Conservation (phyloP, 495 filamentous ascomycete genomes). For the Neurospora hispaniola region DNA sequence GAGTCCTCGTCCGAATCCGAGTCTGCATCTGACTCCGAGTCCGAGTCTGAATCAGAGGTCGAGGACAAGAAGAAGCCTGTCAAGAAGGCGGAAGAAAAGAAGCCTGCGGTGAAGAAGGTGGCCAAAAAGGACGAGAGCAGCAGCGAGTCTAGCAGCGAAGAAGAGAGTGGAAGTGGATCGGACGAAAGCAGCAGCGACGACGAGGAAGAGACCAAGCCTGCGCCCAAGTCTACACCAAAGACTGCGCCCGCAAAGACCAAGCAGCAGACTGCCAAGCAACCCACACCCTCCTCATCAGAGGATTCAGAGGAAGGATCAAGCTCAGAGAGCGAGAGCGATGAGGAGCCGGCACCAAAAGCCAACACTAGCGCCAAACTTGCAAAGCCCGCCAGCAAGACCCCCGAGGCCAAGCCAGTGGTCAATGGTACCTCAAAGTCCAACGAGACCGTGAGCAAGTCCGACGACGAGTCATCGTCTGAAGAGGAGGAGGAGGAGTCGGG, state of each 20-base stretch:
- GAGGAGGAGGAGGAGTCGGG: background rate
- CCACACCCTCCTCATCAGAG: constrained; percentile 5
- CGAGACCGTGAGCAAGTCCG: constrained; percentile 17
- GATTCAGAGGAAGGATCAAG: constrained; percentile 9
- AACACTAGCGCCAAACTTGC: constrained; percentile 4
- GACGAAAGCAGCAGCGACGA: constrained; percentile 1
- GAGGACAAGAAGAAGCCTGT: background rate
- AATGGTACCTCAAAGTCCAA: constrained; percentile 8
- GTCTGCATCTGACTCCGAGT: constrained; percentile 13
- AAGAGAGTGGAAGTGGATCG: background rate
- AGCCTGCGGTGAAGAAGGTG: constrained; percentile 2
- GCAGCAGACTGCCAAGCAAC: background rate
- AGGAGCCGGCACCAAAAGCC: constrained; percentile 11
- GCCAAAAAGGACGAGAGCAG: constrained; percentile 8
- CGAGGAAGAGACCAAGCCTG: background rate
- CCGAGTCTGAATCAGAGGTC: constrained; percentile 15
- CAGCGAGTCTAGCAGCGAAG: background rate
- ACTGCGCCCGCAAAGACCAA: background rate
- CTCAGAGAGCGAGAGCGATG: constrained; percentile 12
- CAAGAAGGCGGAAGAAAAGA: background rate
- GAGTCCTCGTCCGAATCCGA: constrained; percentile 1
- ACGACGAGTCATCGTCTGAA: constrained; percentile 10
- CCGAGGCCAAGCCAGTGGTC: background rate
- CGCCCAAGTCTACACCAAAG: constrained; percentile 6
- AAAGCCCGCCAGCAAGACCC: background rate